Evolutionary conservation across 1,284 basidiomycete genomes (phyloP).

Genomic region (Pholiota adiposa): DNA sequence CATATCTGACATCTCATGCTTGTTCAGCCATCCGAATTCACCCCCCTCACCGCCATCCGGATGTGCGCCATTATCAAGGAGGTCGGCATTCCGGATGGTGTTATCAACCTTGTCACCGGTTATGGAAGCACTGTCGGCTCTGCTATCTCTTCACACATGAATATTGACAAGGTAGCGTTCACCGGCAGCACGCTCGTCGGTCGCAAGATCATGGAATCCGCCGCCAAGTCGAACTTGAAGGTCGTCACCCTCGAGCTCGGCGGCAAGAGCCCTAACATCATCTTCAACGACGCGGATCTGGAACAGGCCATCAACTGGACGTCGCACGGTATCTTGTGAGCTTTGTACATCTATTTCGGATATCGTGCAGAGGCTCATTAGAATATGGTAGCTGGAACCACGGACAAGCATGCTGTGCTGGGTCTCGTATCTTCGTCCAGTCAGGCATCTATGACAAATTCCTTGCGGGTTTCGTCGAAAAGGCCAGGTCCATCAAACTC

Average conservation of each 20-base stretch:
- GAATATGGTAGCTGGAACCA: conserved; percentile 64
- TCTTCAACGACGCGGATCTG: conserved; percentile 76
- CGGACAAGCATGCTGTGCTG: conserved; percentile 86
- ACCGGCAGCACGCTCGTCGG: conserved; percentile 83
- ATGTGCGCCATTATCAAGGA: conserved; percentile 52
- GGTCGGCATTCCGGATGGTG: conserved; percentile 72
- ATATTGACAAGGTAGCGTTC: conserved; percentile 76
- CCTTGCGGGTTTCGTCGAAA: conserved; percentile 61
- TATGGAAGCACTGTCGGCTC: conserved; percentile 71
- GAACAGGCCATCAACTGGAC: conserved; percentile 86
- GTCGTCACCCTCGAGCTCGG: conserved; percentile 91
- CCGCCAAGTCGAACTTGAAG: conserved; percentile 87
- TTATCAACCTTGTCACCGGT: conserved; percentile 81
- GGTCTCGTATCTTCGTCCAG: conserved; percentile 88
- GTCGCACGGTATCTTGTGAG: conserved; percentile 78
- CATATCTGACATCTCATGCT: not conserved
- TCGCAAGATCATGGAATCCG: conserved; percentile 82
- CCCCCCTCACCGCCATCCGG: conserved; percentile 80
- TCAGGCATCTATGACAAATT: conserved; percentile 83
- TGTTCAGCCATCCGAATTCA: conserved; percentile 80
- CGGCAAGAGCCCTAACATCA: conserved; percentile 86
- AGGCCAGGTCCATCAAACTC: conserved; percentile 54
- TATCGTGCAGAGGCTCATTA: conserved; percentile 29
- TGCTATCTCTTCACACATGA: conserved; percentile 60
- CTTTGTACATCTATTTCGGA: conserved; percentile 19